Percentiles rank a stretch among this genome's conserved stretches.
Conservation (phyloP, 2,329 filamentous ascomycete species). For the Epichloe gansuensis region DNA sequence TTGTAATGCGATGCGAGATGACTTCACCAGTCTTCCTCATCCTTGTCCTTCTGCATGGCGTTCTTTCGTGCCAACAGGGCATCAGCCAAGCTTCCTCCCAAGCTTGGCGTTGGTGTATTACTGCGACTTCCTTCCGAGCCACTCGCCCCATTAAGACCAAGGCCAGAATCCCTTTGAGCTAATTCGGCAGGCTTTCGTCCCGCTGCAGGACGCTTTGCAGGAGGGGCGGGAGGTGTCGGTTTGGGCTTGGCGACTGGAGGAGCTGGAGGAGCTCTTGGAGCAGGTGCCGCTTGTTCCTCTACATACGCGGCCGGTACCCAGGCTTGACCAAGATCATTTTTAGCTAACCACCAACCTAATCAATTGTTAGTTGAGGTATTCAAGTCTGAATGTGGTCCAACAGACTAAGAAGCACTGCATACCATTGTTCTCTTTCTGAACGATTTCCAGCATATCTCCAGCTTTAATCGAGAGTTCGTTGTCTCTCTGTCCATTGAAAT, state of each 20-base stretch:
- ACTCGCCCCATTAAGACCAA: conserved; percentile 47
- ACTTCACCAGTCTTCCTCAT: conserved; percentile 57
- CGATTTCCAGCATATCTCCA: conserved; percentile 73
- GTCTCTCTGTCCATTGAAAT: conserved; percentile 72
- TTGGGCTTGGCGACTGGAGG: conserved; percentile 47
- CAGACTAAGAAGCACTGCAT: conserved; percentile 22
- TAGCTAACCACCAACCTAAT: conserved; percentile 93
- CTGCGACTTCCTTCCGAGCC: conserved; percentile 52
- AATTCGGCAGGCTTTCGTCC: conserved; percentile 59
- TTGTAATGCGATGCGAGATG: not conserved
- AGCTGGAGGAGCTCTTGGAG: conserved; percentile 52
- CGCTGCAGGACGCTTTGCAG: conserved; percentile 64
- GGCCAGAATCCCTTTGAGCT: conserved; percentile 59
- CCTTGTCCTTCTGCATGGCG: conserved; percentile 58
- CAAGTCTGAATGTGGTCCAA: not conserved
- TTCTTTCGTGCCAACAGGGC: conserved; percentile 66
- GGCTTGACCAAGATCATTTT: conserved; percentile 60
- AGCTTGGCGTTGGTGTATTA: conserved; percentile 57
- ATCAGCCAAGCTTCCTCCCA: conserved; percentile 65
- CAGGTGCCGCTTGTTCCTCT: conserved; percentile 62
- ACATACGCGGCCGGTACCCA: conserved; percentile 95
- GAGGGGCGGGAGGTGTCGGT: conserved; percentile 63
- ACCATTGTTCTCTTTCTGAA: conserved; percentile 96
- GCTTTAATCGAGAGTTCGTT: conserved; percentile 75
- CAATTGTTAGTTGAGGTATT: conserved; percentile 12